Conservation (phyloP, 2,329 filamentous ascomycete species). For the Claviceps monticola region DNA sequence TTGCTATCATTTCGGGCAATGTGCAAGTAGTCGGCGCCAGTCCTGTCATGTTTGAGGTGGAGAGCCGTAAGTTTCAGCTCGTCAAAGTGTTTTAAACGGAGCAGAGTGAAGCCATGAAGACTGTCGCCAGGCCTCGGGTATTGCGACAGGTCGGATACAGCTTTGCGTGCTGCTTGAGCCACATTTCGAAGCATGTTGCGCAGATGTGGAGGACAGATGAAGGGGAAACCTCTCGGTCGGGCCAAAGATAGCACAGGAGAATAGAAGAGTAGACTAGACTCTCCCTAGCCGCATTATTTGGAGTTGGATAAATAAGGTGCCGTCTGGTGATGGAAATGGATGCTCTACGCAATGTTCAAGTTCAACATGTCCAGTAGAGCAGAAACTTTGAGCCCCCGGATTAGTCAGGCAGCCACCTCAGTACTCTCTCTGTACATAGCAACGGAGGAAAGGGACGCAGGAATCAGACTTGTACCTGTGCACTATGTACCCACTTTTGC, state of each 20-base stretch:
- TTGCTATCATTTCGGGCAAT: constrained; percentile 91
- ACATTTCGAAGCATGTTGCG: constrained; percentile 38
- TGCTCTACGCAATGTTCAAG: background rate
- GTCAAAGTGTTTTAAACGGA: constrained; percentile 80
- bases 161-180: constrained; percentile 39
- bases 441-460: too few relatives aligned
- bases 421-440: too few relatives aligned
- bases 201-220: background rate
- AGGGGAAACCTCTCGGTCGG: background rate
- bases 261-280: background rate
- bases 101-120: constrained; percentile 84
- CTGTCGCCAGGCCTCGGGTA: constrained; percentile 71
- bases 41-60: constrained; percentile 86
- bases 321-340: background rate
- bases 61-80: constrained; percentile 88
- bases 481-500: too few relatives aligned
- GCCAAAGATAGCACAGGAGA: background rate
- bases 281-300: background rate
- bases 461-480: too few relatives aligned
- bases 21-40: constrained; percentile 89
- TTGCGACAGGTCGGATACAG: constrained; percentile 61
- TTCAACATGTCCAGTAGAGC: background rate
- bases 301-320: background rate
- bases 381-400: background rate
- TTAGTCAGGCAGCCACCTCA: background rate